Base-by-base conservation (phyloP, 1,139 yeast genomes). In the Wickerhamomyces sp. region DNA sequence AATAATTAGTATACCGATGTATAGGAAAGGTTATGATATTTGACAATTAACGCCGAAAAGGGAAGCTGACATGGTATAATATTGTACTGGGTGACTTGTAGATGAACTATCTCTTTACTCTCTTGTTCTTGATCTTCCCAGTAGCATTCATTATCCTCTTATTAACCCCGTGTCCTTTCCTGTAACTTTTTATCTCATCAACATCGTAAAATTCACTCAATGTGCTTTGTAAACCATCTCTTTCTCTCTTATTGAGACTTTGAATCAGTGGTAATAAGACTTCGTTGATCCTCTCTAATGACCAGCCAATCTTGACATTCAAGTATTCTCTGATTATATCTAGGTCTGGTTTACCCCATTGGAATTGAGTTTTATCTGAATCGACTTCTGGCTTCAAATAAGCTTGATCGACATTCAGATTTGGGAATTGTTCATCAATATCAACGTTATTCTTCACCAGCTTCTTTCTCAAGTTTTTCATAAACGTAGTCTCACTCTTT, bases 341-440 rank as follows among this genome's bases (percentile, higher is more conserved):
- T 48, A 91, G 66, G 60, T 88, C 88, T 0, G 98, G 97, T 2
- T 73, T 69, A 0, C 98, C 98, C 99, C 99, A 94, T 46, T 78
- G 77, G 65, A 94, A 91, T 42, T 76, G 73, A 0, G 90, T 84
- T 37, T 70, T 67, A 60, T 90, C 97, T 29, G 73, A 72, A 62
- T 94, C 98, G 1, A 93, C 96, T 42, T 84, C 88, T 0, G 99
- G 97, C 10, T 70, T 59, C 30, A 73, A 51, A 61, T 94, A 94
- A 0, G 98, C 97, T 18, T 83, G 79, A 37, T 69, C 68, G 1
- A 94, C 89, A 1, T 73, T 69, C 7, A 62, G 66, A 56, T 86
- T 88, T 0, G 98, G 98, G 59, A 90, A 91, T 4, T 68, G 69
- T 4, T 75, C 68, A 10, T 81, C 81, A 10, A 93, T 61, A 1